These are phyloP conservation scores for Pythium volutum DNA, from an alignment of 352 stramenopile genomes.

Conservation along the genomic window DNA sequence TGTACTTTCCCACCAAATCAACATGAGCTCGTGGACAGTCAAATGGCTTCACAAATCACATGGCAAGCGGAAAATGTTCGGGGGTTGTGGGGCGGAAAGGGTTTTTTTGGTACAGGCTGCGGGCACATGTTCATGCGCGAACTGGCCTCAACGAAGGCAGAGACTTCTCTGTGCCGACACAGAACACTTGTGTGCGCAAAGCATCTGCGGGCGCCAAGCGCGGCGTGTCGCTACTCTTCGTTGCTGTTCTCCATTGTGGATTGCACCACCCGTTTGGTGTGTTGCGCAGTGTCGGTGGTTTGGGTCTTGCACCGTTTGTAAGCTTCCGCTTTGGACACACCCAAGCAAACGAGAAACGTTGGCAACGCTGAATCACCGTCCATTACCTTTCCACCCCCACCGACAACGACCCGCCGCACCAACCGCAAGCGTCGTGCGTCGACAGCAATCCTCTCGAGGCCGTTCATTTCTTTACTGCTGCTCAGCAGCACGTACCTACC, in stretches of 20 bases:
- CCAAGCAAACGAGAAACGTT: background rate
- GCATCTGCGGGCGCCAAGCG: background rate
- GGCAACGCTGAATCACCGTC: background rate
- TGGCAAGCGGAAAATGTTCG: background rate
- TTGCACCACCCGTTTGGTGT: background rate
- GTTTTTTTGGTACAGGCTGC: background rate
- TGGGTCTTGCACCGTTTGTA: conserved; percentile 1
- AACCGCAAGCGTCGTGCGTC: no score
- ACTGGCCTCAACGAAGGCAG: conserved; percentile 4
- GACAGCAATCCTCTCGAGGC: background rate
- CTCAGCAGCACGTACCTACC: conserved; percentile 15
- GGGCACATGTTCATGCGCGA: background rate
- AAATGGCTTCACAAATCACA: conserved; percentile 16
- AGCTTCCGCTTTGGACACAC: background rate
- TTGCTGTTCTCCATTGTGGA: background rate
- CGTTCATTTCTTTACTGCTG: conserved; percentile 23
- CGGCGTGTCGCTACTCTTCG: background rate
- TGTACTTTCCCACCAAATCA: conserved; percentile 9
- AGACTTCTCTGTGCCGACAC: conserved; percentile 1
- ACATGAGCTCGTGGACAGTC: background rate
- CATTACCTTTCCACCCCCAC: background rate
- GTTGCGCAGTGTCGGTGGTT: conserved; percentile 4
- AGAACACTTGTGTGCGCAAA: background rate
- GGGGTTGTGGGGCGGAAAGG: background rate
- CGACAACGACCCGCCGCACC: background rate